These are phyloP conservation scores for Emmonsiellopsis sp. DNA, from an alignment of 2,329 filamentous ascomycete genomes.

Conservation along the genomic window DNA sequence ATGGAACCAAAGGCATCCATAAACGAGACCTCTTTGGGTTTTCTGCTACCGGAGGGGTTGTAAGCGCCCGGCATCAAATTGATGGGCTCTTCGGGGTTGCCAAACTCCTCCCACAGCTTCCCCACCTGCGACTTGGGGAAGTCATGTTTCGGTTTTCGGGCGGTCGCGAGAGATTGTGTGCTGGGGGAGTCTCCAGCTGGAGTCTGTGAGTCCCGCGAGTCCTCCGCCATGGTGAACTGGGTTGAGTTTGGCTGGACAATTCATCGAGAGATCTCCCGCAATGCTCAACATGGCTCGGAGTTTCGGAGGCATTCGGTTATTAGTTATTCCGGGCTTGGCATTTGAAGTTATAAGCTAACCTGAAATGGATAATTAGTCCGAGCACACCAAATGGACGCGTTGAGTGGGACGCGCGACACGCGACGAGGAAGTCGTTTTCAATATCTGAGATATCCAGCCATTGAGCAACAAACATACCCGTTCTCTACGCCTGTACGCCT, in stretches of 20 bases:
- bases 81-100: conserved; percentile 40
- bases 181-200: conserved; percentile 1
- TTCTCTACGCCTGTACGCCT: neutral
- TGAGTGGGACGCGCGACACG: neutral
- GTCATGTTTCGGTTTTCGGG: conserved; percentile 32
- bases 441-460: neutral
- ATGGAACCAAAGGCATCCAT: conserved; percentile 34
- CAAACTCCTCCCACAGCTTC: conserved; percentile 41
- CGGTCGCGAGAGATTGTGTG: conserved; percentile 9
- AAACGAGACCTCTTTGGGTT: conserved; percentile 33
- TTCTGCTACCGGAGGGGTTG: conserved; percentile 52
- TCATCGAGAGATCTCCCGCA: neutral
- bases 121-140: conserved; percentile 37
- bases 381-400: neutral
- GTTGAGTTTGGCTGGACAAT: neutral
- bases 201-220: conserved; percentile 9
- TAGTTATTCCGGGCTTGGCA: conserved; percentile 1
- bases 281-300: neutral
- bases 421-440: neutral
- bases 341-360: neutral
- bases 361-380: neutral
- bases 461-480: neutral
- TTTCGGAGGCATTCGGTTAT: neutral
- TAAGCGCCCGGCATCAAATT: conserved; percentile 49
- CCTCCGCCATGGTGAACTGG: conserved; percentile 9